These are phyloP conservation scores for Onygenales sp. DNA, from an alignment of 2,329 filamentous ascomycete species.

Conservation along the genomic window DNA sequence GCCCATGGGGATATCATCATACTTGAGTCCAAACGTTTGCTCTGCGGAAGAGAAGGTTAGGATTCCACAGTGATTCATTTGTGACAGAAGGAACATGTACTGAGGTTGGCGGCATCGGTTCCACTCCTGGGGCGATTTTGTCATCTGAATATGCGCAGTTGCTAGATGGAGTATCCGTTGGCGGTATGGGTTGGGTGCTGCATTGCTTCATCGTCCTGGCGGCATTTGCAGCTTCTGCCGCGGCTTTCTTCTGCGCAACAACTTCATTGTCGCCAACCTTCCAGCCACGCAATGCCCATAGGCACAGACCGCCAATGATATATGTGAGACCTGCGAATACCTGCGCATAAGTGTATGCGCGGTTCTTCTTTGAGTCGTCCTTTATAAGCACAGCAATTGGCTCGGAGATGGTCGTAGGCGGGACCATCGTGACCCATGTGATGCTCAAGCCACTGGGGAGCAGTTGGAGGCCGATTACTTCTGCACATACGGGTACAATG, in stretches of 20 bases:
- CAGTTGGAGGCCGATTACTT: slow-evolving; percentile 51
- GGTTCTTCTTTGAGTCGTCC: slow-evolving; percentile 21
- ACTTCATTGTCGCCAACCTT: slow-evolving; percentile 25
- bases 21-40: slow-evolving; percentile 25
- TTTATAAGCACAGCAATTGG: slow-evolving; percentile 53
- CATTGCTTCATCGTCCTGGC: background rate
- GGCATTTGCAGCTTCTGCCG: slow-evolving; percentile 1
- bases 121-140: background rate
- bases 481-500: slow-evolving; percentile 49
- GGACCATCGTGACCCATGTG: slow-evolving; percentile 49
- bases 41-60: slow-evolving; percentile 15
- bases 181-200: background rate
- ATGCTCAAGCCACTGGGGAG: slow-evolving; percentile 49
- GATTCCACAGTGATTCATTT: slow-evolving; percentile 5
- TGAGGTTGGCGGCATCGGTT: background rate
- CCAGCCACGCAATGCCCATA: slow-evolving; percentile 33
- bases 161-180: background rate
- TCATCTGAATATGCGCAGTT: background rate
- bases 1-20: slow-evolving; percentile 7
- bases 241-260: slow-evolving; percentile 7
- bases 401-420: slow-evolving; percentile 39
- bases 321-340: slow-evolving; percentile 55
- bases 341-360: slow-evolving; percentile 32
- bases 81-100: background rate
- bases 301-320: slow-evolving; percentile 43